phyloP scores from a whole-genome alignment of 2,329 filamentous ascomycete species.

The Metarhizium album region DNA sequence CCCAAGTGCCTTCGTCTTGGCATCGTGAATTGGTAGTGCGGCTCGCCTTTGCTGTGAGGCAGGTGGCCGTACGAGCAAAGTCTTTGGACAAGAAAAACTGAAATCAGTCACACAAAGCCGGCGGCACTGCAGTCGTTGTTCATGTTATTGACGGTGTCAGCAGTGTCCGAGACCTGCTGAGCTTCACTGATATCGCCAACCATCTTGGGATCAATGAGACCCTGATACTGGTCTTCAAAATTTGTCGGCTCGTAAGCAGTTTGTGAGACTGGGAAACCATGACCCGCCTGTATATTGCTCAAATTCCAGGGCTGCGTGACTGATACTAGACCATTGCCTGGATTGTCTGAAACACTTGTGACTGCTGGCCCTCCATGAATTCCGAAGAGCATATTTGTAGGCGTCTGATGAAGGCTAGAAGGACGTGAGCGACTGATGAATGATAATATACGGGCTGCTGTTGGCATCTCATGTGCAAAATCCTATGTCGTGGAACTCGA shows the following conservation, averaged over 20 bases:
- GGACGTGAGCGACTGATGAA: background rate
- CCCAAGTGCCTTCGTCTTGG: background rate
- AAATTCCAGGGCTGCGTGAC: background rate
- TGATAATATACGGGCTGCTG: background rate
- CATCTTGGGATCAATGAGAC: background rate
- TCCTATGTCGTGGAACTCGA: slow-evolving; percentile 7
- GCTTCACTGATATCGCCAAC: background rate
- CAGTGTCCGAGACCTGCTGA: background rate
- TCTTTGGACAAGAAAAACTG: too few species aligned
- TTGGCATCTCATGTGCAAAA: slow-evolving; percentile 3
- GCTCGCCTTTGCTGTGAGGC: too few species aligned
- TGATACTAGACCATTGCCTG: background rate
- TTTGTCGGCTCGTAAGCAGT: background rate
- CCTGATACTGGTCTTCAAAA: background rate
- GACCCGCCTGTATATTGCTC: background rate
- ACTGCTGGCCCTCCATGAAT: background rate
- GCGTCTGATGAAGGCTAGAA: background rate
- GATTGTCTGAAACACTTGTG: background rate
- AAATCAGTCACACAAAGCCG: background rate
- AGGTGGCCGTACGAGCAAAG: too few species aligned
- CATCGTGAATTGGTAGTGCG: too few species aligned
- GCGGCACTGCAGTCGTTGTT: background rate
- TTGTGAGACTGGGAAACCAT: background rate
- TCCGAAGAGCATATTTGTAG: background rate
- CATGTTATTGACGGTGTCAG: background rate